A percentile compares a stretch with the other conserved stretches of the same genome.
phyloP scores from a whole-genome alignment of 306 rosid genomes.

The Pterocarpus santalinus region DNA sequence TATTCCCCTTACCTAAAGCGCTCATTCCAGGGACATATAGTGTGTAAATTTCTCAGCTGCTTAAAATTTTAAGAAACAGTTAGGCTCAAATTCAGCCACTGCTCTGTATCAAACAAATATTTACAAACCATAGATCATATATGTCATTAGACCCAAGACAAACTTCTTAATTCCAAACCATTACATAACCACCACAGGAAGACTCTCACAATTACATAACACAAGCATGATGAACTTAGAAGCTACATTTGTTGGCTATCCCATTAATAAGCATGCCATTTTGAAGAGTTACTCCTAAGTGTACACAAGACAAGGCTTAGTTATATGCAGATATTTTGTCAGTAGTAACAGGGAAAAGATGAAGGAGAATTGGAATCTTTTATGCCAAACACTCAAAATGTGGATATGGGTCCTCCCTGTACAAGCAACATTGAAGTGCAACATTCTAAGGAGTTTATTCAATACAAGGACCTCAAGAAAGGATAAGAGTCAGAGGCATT shows the following conservation, averaged over 20 bases:
- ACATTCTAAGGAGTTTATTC: constrained; percentile 30
- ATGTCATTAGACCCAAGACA: too few relatives aligned
- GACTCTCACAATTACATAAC: background rate
- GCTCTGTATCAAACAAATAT: too few relatives aligned
- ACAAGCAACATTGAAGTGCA: constrained; percentile 8
- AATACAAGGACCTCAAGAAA: background rate
- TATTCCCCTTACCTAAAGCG: too few relatives aligned
- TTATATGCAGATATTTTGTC: constrained; percentile 8
- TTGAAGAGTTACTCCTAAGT: too few relatives aligned
- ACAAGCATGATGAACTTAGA: background rate
- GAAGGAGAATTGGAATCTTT: constrained; percentile 11
- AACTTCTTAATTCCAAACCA: constrained; percentile 8
- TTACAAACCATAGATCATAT: too few relatives aligned
- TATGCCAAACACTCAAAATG: background rate
- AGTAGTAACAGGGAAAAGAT: background rate
- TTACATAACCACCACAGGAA: background rate
- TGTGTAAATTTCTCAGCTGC: too few relatives aligned
- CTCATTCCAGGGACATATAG: too few relatives aligned
- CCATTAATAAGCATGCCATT: background rate
- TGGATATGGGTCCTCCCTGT: background rate
- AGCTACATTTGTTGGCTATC: background rate
- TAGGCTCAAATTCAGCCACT: too few relatives aligned
- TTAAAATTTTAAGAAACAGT: too few relatives aligned
- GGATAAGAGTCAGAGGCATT: background rate
- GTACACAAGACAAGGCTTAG: too few relatives aligned